Conservation (phyloP, 2,329 filamentous ascomycete genomes). For the Nigrospora oryzae region DNA sequence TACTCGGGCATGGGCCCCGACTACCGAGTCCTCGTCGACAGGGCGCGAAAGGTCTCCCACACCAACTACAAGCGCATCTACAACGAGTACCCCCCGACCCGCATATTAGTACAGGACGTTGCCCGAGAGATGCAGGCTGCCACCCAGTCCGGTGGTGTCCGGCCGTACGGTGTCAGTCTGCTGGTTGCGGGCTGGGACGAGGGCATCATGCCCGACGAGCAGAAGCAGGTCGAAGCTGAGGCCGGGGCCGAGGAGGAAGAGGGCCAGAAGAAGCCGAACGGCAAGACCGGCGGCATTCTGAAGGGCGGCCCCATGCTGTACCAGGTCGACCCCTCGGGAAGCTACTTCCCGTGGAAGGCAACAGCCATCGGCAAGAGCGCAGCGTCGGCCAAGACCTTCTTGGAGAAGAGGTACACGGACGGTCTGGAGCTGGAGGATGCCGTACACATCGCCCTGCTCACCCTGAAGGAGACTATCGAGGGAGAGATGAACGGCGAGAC, state of each 20-base stretch:
- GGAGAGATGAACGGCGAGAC: constrained; percentile 99
- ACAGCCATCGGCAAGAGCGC: constrained; percentile 98
- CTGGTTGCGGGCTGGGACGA: constrained; percentile 97
- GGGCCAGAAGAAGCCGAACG: constrained; percentile 60
- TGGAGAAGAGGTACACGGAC: constrained; percentile 98
- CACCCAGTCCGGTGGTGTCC: constrained; percentile 93
- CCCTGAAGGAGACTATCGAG: constrained; percentile 98
- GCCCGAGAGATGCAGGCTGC: constrained; percentile 98
- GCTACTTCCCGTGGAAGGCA: constrained; percentile 99
- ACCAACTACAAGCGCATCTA: constrained; percentile 99
- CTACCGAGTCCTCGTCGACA: constrained; percentile 95
- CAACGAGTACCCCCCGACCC: constrained; percentile 99
- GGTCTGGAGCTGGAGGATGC: constrained; percentile 95
- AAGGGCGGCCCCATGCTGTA: constrained; percentile 97
- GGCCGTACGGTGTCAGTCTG: constrained; percentile 92
- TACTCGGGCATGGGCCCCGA: constrained; percentile 99
- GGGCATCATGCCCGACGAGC: constrained; percentile 79
- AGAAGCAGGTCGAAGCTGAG: constrained; percentile 52
- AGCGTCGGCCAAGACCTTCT: constrained; percentile 95
- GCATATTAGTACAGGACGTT: constrained; percentile 98
- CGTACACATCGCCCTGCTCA: constrained; percentile 94
- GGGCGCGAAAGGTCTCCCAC: constrained; percentile 95
- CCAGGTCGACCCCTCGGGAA: constrained; percentile 97
- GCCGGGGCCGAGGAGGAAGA: constrained; percentile 32
- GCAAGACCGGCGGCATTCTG: constrained; percentile 89